Evolutionary conservation across 805 yeast species (phyloP), one percentile per base, ranked within the genome.

Genomic region (Komagataella pseudopastoris): DNA sequence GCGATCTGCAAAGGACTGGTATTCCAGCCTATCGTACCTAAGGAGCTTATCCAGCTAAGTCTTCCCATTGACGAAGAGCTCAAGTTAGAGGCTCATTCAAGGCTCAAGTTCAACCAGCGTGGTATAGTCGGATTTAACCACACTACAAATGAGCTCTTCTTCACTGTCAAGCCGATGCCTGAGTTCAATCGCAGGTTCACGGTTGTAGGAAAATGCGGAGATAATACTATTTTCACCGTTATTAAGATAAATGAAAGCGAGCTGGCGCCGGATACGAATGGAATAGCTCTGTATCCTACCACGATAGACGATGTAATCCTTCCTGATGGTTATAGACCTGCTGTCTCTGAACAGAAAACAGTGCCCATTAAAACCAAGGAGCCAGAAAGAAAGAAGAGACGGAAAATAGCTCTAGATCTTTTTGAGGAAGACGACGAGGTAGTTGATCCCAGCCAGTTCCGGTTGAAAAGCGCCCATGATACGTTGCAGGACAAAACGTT

Each of bases 151-250:
- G 69, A 66, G 58, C 72, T 78, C 56, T 71, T 80, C 58, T 71
- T 80, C 17, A 77, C 85, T 1, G 59, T 74, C 49, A 68, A 63
- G 6, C 75, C 75, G 12, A 56, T 74, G 10, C 75, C 77, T 6
- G 72, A 71, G 45, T 65, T 73, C 51, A 69, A 71, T 55, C 64
- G 70, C 24, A 67, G 64, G 50, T 62, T 67, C 55, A 71, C 80
- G 12, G 57, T 80, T 20, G 70, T 83, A 56, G 91, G 90, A 2
- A 74, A 76, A 53, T 67, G 83, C 12, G 72, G 73, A 2, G 86
- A 79, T 3, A 77, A 77, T 39, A 68, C 82, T 0, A 70, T 79
- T 4, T 85, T 71, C 64, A 76, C 69, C 30, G 74, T 80, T 12
- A 61, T 75, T 43, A 68, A 69, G 48, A 79, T 83, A 4, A 61